Base-by-base conservation (phyloP, 768 basidiomycete genomes). In the Pleurotus salmoneostramineus region DNA sequence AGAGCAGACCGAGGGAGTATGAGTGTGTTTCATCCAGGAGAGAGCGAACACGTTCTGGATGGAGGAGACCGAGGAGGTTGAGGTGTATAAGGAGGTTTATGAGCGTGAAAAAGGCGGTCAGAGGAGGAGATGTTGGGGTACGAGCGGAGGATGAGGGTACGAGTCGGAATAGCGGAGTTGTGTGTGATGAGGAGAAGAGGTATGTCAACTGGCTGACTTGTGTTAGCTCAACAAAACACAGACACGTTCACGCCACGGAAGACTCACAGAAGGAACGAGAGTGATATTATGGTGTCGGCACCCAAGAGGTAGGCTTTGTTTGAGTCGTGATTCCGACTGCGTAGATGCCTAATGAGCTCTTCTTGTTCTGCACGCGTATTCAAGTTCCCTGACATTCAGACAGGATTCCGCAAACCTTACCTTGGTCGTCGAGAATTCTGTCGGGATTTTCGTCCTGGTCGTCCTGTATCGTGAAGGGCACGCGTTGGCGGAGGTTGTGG, bases 291-390 rank as follows among this genome's bases (percentile, higher is more conserved):
- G 5, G 66, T 59, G 55, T 77, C 76, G 31, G 83, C 52, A 17
- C 72, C 68, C 6, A 73, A 47, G 27, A 75, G 66, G 40, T 79
- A 78, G 46, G 71, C 74, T 57, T 65, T 62, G 65, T 79, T 81
- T 1, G 77, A 77, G 6, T 65, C 64, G 0, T 72, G 68, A 56
- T 81, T 81, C 46, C 75, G 70, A n/a, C 63, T 63, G 48, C 76
- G 79, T 40, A 89, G 68, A 4, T 56, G 62, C n/a, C 78, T 69
- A 49, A 89, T 77, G 10, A 86, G 42, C 46, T 80, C 78, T 47
- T 85, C 81, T 65, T 89, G 88, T 65, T 89, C 87, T 88, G 63
- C 2, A 48, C 56, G n/a, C n/a, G 37, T 40, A 10, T 8, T 40
- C n/a, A n/a, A n/a, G 37, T 10, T 10, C n/a, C 1, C 1, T n/a